phyloP scores from a whole-genome alignment of 805 yeast species.

The Candida insectorum region DNA sequence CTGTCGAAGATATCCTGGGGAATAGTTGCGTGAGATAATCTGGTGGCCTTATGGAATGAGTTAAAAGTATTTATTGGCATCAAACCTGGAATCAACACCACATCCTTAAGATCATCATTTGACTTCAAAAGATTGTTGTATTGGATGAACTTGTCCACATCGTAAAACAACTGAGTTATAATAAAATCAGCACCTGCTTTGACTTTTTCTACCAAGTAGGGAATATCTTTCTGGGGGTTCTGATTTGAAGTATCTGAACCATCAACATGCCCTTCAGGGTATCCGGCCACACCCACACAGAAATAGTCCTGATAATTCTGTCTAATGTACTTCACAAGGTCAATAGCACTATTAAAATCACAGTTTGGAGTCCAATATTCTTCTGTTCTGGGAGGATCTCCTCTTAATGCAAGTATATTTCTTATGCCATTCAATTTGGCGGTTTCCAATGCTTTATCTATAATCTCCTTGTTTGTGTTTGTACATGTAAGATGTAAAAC shows the following conservation, averaged over 20 bases:
- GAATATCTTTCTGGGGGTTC: conserved; percentile 65
- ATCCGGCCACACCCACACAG: conserved; percentile 95
- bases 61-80: conserved; percentile 88
- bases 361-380: conserved; percentile 55
- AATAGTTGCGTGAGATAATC: conserved; percentile 79
- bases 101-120: conserved; percentile 36
- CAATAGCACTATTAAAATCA: conserved; percentile 77
- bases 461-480: conserved; percentile 71
- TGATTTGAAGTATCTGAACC: conserved; percentile 69
- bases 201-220: conserved; percentile 77
- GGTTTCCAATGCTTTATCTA: conserved; percentile 71
- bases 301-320: conserved; percentile 72
- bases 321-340: conserved; percentile 78
- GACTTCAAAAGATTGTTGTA: conserved; percentile 57
- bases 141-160: conserved; percentile 67
- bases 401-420: conserved; percentile 89
- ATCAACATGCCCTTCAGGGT: conserved; percentile 96
- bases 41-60: conserved; percentile 84
- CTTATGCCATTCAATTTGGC: conserved; percentile 79
- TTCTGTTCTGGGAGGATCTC: conserved; percentile 87
- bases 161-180: conserved; percentile 88
- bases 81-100: conserved; percentile 78
- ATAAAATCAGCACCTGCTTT: conserved; percentile 95
- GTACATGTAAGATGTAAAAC: conserved; percentile 96
- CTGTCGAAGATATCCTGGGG: conserved; percentile 53